phyloP scores from a whole-genome alignment of 2,329 filamentous ascomycete species.

The Cercospora canescens region DNA sequence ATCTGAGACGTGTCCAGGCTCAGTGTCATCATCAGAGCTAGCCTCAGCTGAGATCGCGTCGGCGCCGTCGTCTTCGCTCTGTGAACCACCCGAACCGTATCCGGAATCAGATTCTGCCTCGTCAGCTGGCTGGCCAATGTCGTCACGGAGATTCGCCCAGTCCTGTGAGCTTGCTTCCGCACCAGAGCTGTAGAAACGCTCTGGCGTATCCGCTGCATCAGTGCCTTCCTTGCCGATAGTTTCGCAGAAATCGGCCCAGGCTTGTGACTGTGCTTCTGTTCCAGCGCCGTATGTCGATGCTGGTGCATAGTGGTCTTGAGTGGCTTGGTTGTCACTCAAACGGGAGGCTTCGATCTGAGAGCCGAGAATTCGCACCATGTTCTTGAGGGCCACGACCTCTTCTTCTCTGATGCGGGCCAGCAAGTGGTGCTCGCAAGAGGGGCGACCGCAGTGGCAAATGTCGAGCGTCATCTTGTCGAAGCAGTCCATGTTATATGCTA shows the following conservation, averaged over 20 bases:
- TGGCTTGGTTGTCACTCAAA: neutral
- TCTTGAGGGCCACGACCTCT: neutral
- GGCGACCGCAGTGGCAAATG: neutral
- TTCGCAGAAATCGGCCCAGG: neutral
- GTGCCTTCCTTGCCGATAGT: neutral
- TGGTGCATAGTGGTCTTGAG: neutral
- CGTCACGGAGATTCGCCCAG: neutral
- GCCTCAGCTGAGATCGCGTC: neutral
- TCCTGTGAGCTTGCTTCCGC: neutral
- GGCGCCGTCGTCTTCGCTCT: neutral
- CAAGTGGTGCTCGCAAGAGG: neutral
- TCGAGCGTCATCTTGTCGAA: neutral
- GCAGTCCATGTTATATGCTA: neutral
- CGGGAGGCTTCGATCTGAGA: neutral
- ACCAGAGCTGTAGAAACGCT: neutral
- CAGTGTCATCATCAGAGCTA: neutral
- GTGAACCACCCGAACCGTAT: neutral
- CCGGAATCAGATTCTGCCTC: neutral
- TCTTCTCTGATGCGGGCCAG: neutral
- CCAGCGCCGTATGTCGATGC: neutral
- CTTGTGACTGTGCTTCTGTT: neutral
- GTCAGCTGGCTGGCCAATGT: neutral
- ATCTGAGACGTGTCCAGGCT: neutral
- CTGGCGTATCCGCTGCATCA: neutral
- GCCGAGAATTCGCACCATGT: neutral